Evolutionary conservation across 2,329 filamentous ascomycete genomes (phyloP).

Genomic region (Alternaria novae-zelandiae): DNA sequence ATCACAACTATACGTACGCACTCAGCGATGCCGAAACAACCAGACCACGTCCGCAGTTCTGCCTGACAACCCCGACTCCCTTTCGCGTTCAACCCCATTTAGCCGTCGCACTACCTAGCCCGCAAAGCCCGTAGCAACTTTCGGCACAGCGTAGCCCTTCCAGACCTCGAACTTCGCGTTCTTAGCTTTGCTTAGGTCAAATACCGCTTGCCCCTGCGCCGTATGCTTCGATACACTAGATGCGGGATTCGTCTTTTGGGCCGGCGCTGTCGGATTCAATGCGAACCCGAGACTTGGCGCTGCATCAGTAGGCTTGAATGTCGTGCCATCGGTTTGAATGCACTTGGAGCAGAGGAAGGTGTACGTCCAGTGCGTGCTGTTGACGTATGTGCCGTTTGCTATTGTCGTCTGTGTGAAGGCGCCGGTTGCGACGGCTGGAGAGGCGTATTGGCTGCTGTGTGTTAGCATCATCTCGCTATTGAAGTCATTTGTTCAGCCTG

Average conservation of each 20-base stretch:
- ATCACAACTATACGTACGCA: background rate
- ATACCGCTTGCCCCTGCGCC: slow-evolving; percentile 24
- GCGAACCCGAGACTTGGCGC: slow-evolving; percentile 33
- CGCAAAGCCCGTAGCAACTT: background rate
- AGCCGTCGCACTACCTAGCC: slow-evolving; percentile 1
- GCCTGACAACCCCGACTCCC: background rate
- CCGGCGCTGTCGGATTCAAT: slow-evolving; percentile 23
- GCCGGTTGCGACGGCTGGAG: background rate
- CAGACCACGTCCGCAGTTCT: background rate
- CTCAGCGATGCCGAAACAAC: background rate
- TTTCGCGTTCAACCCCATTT: background rate
- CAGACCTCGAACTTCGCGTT: slow-evolving; percentile 30
- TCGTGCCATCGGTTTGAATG: slow-evolving; percentile 37
- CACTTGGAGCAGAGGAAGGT: slow-evolving; percentile 59
- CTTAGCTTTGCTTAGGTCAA: slow-evolving; percentile 34
- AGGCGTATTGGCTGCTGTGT: background rate
- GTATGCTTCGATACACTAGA: slow-evolving; percentile 28
- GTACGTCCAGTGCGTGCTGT: slow-evolving; percentile 60
- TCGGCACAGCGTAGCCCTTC: slow-evolving; percentile 29
- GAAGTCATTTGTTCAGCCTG: too few relatives aligned
- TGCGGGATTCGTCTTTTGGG: slow-evolving; percentile 21
- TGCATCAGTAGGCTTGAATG: slow-evolving; percentile 31
- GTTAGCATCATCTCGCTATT: background rate
- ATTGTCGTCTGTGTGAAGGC: slow-evolving; percentile 50
- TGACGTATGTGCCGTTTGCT: slow-evolving; percentile 59